A percentile compares a stretch with the other conserved stretches of the same genome.
Conservation (phyloP, 495 filamentous ascomycete species). For the Schizothecium vesticola region DNA sequence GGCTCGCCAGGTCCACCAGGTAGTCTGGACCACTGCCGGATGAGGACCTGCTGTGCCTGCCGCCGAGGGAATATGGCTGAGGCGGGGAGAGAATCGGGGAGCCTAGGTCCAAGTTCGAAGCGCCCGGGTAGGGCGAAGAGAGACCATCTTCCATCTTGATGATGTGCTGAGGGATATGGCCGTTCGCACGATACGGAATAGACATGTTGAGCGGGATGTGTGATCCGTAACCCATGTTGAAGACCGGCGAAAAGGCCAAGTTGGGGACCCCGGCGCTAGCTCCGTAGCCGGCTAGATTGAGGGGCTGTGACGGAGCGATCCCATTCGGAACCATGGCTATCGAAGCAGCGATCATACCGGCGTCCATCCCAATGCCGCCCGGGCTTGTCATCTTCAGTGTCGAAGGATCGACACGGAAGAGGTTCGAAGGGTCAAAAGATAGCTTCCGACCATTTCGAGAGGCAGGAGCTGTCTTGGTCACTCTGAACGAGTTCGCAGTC, state of each 20-base stretch:
- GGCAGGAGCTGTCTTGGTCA: constrained; percentile 32
- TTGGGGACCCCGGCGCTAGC: neutral
- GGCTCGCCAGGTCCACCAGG: neutral
- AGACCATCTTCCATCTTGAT: constrained; percentile 17
- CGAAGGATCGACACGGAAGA: constrained; percentile 43
- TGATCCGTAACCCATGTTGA: constrained; percentile 5
- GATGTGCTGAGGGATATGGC: constrained; percentile 9
- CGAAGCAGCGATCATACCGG: constrained; percentile 6
- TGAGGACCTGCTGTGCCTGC: constrained; percentile 6
- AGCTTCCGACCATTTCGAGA: constrained; percentile 36
- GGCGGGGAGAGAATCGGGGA: constrained; percentile 3
- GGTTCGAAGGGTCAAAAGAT: constrained; percentile 36
- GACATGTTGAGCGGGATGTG: constrained; percentile 18
- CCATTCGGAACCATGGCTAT: constrained; percentile 7
- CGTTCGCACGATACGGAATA: constrained; percentile 12
- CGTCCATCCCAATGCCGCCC: constrained; percentile 12
- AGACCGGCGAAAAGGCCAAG: neutral
- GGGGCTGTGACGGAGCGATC: neutral
- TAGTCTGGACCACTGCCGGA: constrained; percentile 2
- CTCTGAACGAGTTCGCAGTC: constrained; percentile 32
- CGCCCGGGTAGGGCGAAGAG: constrained; percentile 2
- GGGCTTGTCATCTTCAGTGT: constrained; percentile 31
- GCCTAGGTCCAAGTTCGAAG: neutral
- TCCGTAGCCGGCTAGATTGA: neutral
- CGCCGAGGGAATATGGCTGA: neutral